Evolutionary conservation across 139 green algal species (phyloP).

Genomic region (Tetraselmis striata): DNA sequence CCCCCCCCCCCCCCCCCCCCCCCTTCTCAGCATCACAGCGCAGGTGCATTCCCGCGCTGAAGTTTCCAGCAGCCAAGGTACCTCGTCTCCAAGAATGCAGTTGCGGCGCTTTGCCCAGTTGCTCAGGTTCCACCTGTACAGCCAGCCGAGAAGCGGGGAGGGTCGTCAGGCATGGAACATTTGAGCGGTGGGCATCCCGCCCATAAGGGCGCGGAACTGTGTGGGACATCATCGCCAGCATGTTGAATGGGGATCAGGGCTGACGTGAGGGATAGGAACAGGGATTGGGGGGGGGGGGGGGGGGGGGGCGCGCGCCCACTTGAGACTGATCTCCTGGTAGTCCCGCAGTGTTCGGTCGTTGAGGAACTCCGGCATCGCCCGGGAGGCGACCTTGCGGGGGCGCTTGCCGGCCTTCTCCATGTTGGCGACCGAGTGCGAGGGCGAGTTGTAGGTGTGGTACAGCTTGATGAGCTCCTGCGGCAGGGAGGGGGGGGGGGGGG

Average conservation of each 20-base stretch:
- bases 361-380: slow-evolving; percentile 50
- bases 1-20: neutral
- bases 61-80: slow-evolving; percentile 16
- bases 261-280: too few species aligned
- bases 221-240: too few species aligned
- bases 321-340: slow-evolving; percentile 59
- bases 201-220: neutral
- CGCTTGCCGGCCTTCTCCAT: neutral
- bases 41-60: neutral
- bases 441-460: neutral
- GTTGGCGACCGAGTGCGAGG: neutral
- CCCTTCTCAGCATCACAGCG: neutral
- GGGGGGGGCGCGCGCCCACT: neutral
- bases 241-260: too few species aligned
- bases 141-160: slow-evolving; percentile 6
- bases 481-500: too few species aligned
- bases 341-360: slow-evolving; percentile 65
- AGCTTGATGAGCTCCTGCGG: neutral
- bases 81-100: slow-evolving; percentile 90
- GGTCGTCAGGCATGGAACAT: neutral
- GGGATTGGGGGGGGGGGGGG: too few species aligned
- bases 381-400: neutral
- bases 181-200: neutral
- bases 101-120: slow-evolving; percentile 50
- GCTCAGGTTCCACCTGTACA: slow-evolving; percentile 64